phyloP scores from a whole-genome alignment of 2,329 filamentous ascomycete genomes.

The Thielaviopsis populi region DNA sequence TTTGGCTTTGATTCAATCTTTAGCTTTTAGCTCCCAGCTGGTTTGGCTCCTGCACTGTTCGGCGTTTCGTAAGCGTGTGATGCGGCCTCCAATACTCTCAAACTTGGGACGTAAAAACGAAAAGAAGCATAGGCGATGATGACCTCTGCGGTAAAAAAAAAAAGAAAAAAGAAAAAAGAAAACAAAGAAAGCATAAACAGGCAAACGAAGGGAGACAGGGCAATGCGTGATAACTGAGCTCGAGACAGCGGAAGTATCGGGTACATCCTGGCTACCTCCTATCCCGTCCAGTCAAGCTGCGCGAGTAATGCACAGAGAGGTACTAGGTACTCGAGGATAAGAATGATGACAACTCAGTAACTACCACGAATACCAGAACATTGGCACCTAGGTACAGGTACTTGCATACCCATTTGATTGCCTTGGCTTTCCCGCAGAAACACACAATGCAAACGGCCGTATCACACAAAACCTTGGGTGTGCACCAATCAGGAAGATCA shows the following conservation, averaged over 20 bases:
- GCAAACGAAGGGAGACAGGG: background rate
- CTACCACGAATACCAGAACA: background rate
- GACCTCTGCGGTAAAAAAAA: no score
- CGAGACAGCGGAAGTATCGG: background rate
- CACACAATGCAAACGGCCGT: background rate
- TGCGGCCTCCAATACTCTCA: no score
- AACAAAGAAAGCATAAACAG: background rate
- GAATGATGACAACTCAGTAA: background rate
- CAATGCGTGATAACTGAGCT: background rate
- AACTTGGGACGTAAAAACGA: no score
- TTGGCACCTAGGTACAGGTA: background rate
- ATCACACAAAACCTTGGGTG: background rate
- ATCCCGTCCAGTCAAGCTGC: background rate
- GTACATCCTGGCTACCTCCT: background rate
- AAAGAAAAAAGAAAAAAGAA: background rate
- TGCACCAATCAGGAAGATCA: background rate
- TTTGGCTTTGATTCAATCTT: background rate
- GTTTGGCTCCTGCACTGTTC: background rate
- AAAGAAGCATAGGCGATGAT: no score
- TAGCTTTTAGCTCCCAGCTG: background rate
- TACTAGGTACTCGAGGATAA: background rate
- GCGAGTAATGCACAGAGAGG: background rate
- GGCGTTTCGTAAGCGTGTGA: no score
- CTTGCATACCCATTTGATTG: background rate
- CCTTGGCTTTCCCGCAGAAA: background rate